A percentile compares a stretch with the other conserved stretches of the same genome.
Evolutionary conservation across 2,329 filamentous ascomycete genomes (phyloP).

Genomic region (Venturia asperata): DNA sequence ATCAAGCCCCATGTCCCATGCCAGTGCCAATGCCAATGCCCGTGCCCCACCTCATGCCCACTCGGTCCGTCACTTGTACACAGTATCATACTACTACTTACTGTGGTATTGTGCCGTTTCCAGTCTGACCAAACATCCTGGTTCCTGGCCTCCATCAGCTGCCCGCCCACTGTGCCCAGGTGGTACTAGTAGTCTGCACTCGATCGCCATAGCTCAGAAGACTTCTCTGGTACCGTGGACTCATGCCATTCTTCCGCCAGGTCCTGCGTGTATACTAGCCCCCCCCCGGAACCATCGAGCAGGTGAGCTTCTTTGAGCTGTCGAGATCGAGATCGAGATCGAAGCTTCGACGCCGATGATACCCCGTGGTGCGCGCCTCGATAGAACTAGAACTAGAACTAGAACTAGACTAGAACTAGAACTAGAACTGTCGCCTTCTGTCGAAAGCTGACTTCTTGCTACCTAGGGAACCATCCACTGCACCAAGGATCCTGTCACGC

Average conservation of each 20-base stretch:
- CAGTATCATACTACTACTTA: no score
- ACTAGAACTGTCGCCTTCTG: no score
- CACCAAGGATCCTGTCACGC: not conserved
- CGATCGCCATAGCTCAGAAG: not conserved
- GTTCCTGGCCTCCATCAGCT: slow-evolving; percentile 4
- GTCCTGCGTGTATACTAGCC: not conserved
- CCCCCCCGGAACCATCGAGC: no score
- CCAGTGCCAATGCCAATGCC: no score
- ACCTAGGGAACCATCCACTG: not conserved
- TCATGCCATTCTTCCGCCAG: not conserved
- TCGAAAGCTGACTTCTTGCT: no score
- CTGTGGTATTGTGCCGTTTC: not conserved
- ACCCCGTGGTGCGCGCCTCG: not conserved
- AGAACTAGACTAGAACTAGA: no score
- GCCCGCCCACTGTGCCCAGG: not conserved
- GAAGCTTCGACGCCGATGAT: not conserved
- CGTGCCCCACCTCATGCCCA: no score
- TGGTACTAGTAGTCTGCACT: no score
- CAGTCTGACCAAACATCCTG: not conserved
- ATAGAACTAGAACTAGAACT: no score
- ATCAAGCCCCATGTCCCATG: slow-evolving; percentile 4
- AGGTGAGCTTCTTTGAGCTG: not conserved
- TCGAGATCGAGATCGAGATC: not conserved
- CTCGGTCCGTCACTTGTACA: not conserved
- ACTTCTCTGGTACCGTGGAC: not conserved